Evolutionary conservation across 768 basidiomycete species (phyloP).

Genomic region (Stropharia rugosoannulata): DNA sequence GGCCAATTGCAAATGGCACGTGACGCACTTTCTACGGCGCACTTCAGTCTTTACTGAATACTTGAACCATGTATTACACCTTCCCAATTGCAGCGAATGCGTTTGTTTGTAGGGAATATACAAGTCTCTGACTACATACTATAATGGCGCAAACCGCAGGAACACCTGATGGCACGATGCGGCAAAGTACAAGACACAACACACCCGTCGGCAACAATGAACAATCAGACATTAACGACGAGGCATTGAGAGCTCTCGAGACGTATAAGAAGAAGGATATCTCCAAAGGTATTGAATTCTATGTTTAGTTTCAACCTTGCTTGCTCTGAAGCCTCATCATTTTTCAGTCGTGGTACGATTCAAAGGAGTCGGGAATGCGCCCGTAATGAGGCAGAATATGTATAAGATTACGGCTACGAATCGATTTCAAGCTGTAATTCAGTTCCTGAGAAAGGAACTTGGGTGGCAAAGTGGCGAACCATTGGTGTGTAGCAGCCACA

Average conservation of each 20-base stretch:
- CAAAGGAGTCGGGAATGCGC: conserved; percentile 96
- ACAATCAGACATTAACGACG: conserved; percentile 32
- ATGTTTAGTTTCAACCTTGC: neutral
- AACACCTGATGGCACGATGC: conserved; percentile 27
- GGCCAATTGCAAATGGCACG: too few relatives aligned
- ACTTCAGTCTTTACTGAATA: too few relatives aligned
- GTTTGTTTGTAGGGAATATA: too few relatives aligned
- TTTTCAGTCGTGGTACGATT: conserved; percentile 91
- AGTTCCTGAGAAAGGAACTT: conserved; percentile 87
- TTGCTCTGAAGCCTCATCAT: neutral
- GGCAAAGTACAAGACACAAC: conserved; percentile 20
- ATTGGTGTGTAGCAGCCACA: conserved; percentile 50
- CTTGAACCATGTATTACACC: too few relatives aligned
- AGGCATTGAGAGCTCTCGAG: conserved; percentile 73
- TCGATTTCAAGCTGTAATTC: conserved; percentile 92
- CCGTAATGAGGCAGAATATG: conserved; percentile 98
- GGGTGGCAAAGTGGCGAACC: conserved; percentile 86
- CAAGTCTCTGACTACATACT: neutral
- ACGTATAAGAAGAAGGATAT: conserved; percentile 86
- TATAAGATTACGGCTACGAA: conserved; percentile 97
- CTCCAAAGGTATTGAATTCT: conserved; percentile 58
- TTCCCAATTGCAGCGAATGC: too few relatives aligned
- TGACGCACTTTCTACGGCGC: too few relatives aligned
- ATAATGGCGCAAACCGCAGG: conserved; percentile 24
- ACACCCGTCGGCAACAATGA: conserved; percentile 28